phyloP scores from a whole-genome alignment of 345 rosid genomes.

The Eucalyptus curtisii region DNA sequence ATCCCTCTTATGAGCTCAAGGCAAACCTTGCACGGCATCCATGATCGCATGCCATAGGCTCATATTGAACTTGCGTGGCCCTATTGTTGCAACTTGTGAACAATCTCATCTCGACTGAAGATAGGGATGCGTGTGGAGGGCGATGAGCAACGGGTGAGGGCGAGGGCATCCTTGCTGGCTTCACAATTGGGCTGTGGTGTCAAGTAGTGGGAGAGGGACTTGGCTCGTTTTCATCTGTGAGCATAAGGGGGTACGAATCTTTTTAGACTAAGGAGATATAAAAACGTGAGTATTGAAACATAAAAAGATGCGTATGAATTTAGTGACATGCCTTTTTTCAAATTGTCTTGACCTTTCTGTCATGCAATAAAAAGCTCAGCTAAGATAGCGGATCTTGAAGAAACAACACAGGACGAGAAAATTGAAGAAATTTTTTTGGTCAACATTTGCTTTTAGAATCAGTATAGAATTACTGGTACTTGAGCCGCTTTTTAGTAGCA shows the following conservation, averaged over 20 bases:
- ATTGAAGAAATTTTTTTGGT: accelerated
- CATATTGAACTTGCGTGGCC: accelerated
- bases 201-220: not conserved
- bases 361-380: not conserved
- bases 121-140: accelerated
- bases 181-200: not conserved
- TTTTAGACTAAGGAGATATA: accelerated
- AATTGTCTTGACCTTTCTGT: not conserved
- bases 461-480: not conserved
- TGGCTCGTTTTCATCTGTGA: not conserved
- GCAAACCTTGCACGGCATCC: not conserved
- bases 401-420: not conserved
- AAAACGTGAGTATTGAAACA: accelerated
- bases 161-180: not conserved
- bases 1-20: not conserved
- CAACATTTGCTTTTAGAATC: not conserved
- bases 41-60: accelerated
- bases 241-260: too few relatives aligned
- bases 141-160: accelerated
- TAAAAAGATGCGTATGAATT: too few relatives aligned
- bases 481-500: not conserved
- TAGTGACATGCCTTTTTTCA: not conserved
- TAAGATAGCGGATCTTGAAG: not conserved
- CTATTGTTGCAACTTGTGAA: not conserved
- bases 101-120: accelerated